Base-by-base conservation (phyloP, 1,284 basidiomycete genomes). In the Apiotrichum veenhuisii region DNA sequence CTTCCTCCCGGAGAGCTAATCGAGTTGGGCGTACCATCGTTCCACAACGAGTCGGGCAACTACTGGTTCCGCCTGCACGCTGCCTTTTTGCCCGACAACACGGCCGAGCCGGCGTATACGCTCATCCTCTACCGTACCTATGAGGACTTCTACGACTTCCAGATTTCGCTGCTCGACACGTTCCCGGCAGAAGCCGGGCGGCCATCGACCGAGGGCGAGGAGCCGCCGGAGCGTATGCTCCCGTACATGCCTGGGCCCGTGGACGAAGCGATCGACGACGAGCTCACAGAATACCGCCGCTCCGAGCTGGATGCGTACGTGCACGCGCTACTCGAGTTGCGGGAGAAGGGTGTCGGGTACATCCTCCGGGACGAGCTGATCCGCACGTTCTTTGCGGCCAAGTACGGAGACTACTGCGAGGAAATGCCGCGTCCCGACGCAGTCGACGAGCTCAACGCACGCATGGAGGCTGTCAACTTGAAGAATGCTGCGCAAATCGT, bases 131-230 rank as follows among this genome's bases (percentile, higher is more conserved):
- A 96, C 78, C 85, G 96, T 50, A 85, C 91, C 18, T 99, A 99
- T 80, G 90, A 96, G 70, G 94, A 99, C 75, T 99, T 99, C 77
- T 96, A 95, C 79, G 91, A 95, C 68, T 98, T 98, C 75, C 96
- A 99, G 71, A 88, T 96, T 54, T 81, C 84, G 11, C 83, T 99
- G 37, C 83, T 97, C 58, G 84, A 92, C 52, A 81, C 83, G 0
- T 96, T 95, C 76, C 92, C 92, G 5, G 81, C 83, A 51, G 94
- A 98, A 78, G 94, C 91, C 18, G 94, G 94, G 10, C 83, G 88
- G 41, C 66, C 68, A 53, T 58, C 64, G 49, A 68, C 73, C 1
- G 76, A 77, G 20, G 41, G 52, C 33, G 78, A 77, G 33, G 77
- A 76, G 20, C 68, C 69, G 30, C 77, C 77, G 18, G 81, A 83